Evolutionary conservation across 2,329 filamentous ascomycete genomes (phyloP).

Genomic region (Trichoderma atroviride): DNA sequence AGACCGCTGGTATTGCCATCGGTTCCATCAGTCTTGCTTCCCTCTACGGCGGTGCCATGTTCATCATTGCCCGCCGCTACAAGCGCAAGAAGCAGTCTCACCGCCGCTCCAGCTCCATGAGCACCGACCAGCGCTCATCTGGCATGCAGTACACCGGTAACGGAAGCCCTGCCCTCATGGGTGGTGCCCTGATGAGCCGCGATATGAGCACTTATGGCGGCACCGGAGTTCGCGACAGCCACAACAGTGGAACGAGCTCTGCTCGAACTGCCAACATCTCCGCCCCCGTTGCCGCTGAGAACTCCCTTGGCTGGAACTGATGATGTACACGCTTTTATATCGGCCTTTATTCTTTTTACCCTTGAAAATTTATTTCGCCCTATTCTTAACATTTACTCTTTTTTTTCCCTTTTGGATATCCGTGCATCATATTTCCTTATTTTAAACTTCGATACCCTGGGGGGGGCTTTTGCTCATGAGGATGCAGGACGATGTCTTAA

Average conservation of each 20-base stretch:
- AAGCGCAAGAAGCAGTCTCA: constrained; percentile 81
- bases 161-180: constrained; percentile 68
- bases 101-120: constrained; percentile 74
- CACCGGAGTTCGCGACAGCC: constrained; percentile 57
- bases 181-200: constrained; percentile 63
- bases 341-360: constrained; percentile 32
- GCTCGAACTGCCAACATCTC: constrained; percentile 71
- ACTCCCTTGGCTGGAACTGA: constrained; percentile 93
- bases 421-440: constrained; percentile 29
- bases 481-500: constrained; percentile 16
- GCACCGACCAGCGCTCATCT: constrained; percentile 49
- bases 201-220: constrained; percentile 60
- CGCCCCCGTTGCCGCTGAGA: constrained; percentile 87
- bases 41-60: constrained; percentile 93
- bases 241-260: constrained; percentile 65
- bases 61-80: constrained; percentile 87
- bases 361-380: constrained; percentile 8
- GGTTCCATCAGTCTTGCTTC: constrained; percentile 77
- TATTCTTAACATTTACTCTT: constrained; percentile 32
- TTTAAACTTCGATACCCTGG: constrained; percentile 40
- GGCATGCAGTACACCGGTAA: constrained; percentile 56
- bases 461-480: constrained; percentile 31
- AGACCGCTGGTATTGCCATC: constrained; percentile 70
- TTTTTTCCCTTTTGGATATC: constrained; percentile 30
- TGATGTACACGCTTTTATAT: constrained; percentile 27